Percentiles rank a stretch among this genome's conserved stretches.
Evolutionary conservation across 768 basidiomycete genomes (phyloP).

Genomic region (Gloeostereum incarnatum): DNA sequence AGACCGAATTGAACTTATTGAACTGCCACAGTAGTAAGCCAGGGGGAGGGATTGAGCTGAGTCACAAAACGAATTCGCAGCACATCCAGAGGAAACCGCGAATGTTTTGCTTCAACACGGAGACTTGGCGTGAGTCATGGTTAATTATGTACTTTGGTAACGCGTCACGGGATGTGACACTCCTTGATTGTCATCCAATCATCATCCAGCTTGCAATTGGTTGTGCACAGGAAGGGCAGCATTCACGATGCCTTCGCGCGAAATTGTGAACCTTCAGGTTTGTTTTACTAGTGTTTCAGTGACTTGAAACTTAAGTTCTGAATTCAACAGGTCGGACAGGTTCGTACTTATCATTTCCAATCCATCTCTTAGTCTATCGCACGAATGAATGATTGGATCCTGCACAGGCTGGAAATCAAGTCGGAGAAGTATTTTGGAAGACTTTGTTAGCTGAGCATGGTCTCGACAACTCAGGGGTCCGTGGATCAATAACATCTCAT

Average conservation of each 20-base stretch:
- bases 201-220: no score
- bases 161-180: no score
- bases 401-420: constrained; percentile 60
- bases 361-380: not conserved
- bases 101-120: no score
- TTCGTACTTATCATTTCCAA: constrained; percentile 23
- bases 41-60: no score
- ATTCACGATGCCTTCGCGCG: constrained; percentile 52
- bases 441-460: constrained; percentile 85
- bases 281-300: constrained; percentile 6
- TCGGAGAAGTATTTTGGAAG: constrained; percentile 86
- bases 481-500: constrained; percentile 13
- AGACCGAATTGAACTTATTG: no score
- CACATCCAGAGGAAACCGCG: no score
- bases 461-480: constrained; percentile 60
- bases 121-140: no score
- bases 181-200: no score
- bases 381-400: constrained; percentile 8
- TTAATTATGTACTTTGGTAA: no score
- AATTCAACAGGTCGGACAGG: constrained; percentile 57
- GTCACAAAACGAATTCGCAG: no score
- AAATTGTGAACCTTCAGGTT: constrained; percentile 80
- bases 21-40: no score
- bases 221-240: no score
- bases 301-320: constrained; percentile 1